Evolutionary conservation across 768 basidiomycete species (phyloP).

Genomic region (Lepiota subincarnata): DNA sequence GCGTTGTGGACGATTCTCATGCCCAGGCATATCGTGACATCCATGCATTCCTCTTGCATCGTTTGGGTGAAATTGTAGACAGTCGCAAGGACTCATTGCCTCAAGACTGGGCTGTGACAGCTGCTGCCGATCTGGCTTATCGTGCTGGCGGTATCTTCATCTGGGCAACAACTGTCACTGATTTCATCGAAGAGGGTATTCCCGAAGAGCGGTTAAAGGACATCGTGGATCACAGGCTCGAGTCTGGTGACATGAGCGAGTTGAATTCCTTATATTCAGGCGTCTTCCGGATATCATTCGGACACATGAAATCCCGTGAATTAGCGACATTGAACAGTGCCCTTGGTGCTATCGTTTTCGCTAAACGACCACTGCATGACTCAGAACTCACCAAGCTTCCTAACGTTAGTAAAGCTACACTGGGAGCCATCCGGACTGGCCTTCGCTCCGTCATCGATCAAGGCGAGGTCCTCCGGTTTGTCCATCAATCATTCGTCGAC

Average conservation of each 20-base stretch:
- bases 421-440: conserved; percentile 17
- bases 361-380: conserved; percentile 18
- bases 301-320: conserved; percentile 7
- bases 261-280: conserved; percentile 14
- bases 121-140: too few species aligned
- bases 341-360: conserved; percentile 19
- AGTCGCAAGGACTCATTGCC: too few species aligned
- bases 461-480: conserved; percentile 14
- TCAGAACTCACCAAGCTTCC: conserved; percentile 12
- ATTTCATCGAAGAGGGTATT: conserved; percentile 17
- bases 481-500: conserved; percentile 26
- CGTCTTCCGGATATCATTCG: conserved; percentile 19
- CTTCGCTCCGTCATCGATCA: conserved; percentile 20
- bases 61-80: too few species aligned
- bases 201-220: conserved; percentile 12
- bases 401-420: conserved; percentile 11
- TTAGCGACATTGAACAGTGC: conserved; percentile 14
- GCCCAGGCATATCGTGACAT: too few species aligned
- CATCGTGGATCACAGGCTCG: conserved; percentile 12
- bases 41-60: too few species aligned
- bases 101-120: too few species aligned
- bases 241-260: conserved; percentile 14
- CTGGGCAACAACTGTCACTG: conserved; percentile 23
- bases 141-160: conserved; percentile 16
- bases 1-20: too few species aligned